Evolutionary conservation across 495 filamentous ascomycete species (phyloP), one percentile per base, ranked within the genome.

Genomic region (Penicillium malachiteum): DNA sequence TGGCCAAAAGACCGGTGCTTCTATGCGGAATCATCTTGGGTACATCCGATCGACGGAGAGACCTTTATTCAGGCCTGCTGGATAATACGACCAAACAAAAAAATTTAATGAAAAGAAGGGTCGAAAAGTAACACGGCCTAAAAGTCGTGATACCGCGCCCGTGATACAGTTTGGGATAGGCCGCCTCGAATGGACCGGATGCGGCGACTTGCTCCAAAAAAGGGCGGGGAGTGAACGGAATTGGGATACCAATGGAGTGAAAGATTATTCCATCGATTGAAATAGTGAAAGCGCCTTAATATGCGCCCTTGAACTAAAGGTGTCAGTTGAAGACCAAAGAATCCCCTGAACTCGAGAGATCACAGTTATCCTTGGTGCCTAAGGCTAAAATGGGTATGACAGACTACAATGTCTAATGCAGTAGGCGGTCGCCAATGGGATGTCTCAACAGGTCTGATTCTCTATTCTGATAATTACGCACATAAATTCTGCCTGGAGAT

Each of bases 1-100:
- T 66, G 10, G 75, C 70, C 45, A 78, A 48, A 12, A 78, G 68
- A 18, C 73, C 69, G 7, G 71, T 76, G 35, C 67, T 75, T 50
- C 74, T 66, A 55, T 77, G 75, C 50, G 70, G 70, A 55, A 78
- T 71, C 74, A 76, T 77, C 40, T 59, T 69, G 35, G n/a, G 11
- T 30, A 34, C 56, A 54, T 51, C 21, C 52, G 48, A 59, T 34
- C 41, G 48, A 45, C 21, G 33, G 31, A 9, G 26, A 50, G 43
- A 60, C 32, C 33, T 53, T 40, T 35, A 42, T 35, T 17, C 21
- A 50, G 48, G 46, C 17, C 37, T 37, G 40, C 46, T 35, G 43
- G 21, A 17, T 34, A 47, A 37, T 4, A 26, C 21, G 21, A 26
- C 21, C 21, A 26, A 26, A 26, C 21, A 26, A 37, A 55, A 50